Evolutionary conservation across 805 yeast genomes (phyloP), one percentile per base, ranked within the genome.

Genomic region (Metschnikowia cerradonensis): DNA sequence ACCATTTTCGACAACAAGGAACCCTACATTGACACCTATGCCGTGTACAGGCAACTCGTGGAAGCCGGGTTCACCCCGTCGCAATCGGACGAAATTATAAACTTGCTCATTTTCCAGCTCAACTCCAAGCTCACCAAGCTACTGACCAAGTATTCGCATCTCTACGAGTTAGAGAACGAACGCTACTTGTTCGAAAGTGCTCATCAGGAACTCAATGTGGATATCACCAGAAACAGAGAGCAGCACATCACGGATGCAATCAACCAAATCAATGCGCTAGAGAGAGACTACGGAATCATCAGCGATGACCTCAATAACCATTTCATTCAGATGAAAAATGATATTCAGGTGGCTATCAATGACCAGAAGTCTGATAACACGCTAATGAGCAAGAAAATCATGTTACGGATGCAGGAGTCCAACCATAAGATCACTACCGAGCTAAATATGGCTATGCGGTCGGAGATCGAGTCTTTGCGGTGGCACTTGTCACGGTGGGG

Each of bases 401-500:
- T 84, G 62, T 70, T 88, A 55, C 78, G 80, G 54, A 82, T 90
- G 48, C 95, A 89, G 62, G 96, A 88, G 61, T 77, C 92, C 42
- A 84, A 87, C 58, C 90, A 90, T 68, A 84, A 89, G 58, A 91
- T 92, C 52, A 81, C 88, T 22, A 87, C 94, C 4, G 87, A 87
- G 57, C 77, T 94, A 58, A 82, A 84, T 53, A 83, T 94, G 33
- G 94, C 88, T 6, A 79, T 90, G 64, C 82, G 89, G 62, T 84
- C 94, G 0, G 94, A 90, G 50, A 88, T 90, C 51, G 99, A 92
- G 68, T 82, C 84, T 52, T 75, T 92, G 53, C 77, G 98, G 60
- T 92, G 99, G 99, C 90, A 89, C 62, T 82, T 92, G 41, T 90
- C 97, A 1, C 76, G 97, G 50, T 80, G 94, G 65, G 97, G 97